Evolutionary conservation across 305 asterid genomes (phyloP).

Genomic region (Solanum hybrid): DNA sequence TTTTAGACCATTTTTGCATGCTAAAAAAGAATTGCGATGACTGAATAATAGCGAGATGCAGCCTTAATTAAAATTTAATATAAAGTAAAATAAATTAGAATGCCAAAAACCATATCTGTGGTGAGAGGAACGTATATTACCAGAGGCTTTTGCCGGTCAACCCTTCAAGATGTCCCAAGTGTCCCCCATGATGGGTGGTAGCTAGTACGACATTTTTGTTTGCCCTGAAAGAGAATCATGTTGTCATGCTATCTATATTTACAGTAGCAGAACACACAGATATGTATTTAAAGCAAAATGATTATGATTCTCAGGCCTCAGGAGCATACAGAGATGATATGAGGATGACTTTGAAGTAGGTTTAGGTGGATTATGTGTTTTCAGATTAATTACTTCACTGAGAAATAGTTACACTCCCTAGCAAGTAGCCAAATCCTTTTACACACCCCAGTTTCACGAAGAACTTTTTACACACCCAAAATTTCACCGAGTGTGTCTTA

Average conservation of each 20-base stretch:
- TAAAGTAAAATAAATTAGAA: neutral
- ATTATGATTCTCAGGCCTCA: neutral
- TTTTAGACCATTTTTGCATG: neutral
- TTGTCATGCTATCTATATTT: neutral
- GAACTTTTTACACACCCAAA: neutral
- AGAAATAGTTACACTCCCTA: neutral
- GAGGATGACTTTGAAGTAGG: neutral
- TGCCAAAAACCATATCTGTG: neutral
- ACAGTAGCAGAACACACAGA: neutral
- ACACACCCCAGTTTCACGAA: neutral
- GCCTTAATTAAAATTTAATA: neutral
- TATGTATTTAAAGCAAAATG: neutral
- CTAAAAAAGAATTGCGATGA: neutral
- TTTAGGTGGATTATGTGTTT: neutral
- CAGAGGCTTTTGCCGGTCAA: slow-evolving; percentile 56
- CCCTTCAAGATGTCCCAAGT: slow-evolving; percentile 83
- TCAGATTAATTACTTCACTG: neutral
- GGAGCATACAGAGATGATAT: neutral
- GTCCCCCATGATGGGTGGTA: slow-evolving; percentile 87
- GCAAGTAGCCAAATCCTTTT: neutral
- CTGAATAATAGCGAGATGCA: neutral
- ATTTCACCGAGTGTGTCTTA: neutral
- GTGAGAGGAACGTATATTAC: slow-evolving; percentile 22
- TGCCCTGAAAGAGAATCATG: slow-evolving; percentile 32
- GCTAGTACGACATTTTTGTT: slow-evolving; percentile 70